These are phyloP conservation scores for Coemansia sp. DNA, from an alignment of 192 early-diverging fungal genomes.

Conservation along the genomic window DNA sequence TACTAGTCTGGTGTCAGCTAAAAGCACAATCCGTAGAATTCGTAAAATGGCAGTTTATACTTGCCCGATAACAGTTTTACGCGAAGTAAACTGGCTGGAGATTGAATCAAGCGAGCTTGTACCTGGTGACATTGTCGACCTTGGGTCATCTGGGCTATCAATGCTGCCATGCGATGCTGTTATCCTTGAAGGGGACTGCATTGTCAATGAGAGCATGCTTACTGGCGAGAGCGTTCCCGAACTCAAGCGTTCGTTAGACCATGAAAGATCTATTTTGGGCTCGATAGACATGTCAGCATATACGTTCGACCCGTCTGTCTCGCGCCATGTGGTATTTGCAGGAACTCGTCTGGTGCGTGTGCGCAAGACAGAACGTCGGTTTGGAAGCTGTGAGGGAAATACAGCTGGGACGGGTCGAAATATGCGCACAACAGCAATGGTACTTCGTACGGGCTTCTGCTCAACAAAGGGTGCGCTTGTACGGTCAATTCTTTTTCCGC, in stretches of 20 bases:
- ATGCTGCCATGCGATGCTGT: conserved; percentile 89
- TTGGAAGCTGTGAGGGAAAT: neutral
- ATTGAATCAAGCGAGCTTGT: conserved; percentile 73
- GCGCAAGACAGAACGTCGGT: conserved; percentile 24
- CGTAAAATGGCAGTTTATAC: conserved; percentile 80
- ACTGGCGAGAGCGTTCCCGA: conserved; percentile 97
- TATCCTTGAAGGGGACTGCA: conserved; percentile 89
- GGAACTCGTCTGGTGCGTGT: conserved; percentile 93
- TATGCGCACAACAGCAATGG: conserved; percentile 72
- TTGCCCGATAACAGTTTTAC: conserved; percentile 72
- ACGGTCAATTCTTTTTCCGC: conserved; percentile 94
- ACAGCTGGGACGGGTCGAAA: neutral
- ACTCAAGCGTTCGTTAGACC: conserved; percentile 74
- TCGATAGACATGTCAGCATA: conserved; percentile 34
- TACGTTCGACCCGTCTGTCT: conserved; percentile 59
- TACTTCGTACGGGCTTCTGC: conserved; percentile 89
- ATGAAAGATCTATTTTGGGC: conserved; percentile 7
- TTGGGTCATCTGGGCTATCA: conserved; percentile 56
- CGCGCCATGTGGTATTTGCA: conserved; percentile 85
- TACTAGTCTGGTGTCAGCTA: conserved; percentile 78
- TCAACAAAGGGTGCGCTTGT: conserved; percentile 94
- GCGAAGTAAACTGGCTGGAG: conserved; percentile 53
- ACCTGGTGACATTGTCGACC: conserved; percentile 92
- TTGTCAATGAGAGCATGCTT: conserved; percentile 97
- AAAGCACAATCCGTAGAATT: conserved; percentile 64